A percentile compares a stretch with the other conserved stretches of the same genome.
These are phyloP conservation scores for Phyllostachys edulis DNA, from an alignment of 176 grass and related monocot genomes.

Conservation along the genomic window DNA sequence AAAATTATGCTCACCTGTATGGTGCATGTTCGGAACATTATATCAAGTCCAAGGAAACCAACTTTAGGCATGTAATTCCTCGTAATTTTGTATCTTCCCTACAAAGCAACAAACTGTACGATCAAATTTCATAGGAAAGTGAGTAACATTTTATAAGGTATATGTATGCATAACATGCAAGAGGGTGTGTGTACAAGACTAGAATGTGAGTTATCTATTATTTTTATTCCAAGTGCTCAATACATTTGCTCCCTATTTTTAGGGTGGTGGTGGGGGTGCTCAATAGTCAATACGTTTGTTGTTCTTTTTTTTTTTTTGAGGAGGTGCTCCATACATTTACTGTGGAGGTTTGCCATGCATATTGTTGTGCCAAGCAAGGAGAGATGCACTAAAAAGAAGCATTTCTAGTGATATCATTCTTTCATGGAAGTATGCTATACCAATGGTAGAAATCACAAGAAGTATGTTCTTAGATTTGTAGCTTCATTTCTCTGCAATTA, in stretches of 20 bases:
- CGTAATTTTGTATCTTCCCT: slow-evolving; percentile 96
- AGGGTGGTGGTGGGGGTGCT: no score
- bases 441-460: neutral
- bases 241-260: neutral
- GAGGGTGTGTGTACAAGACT: neutral
- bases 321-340: neutral
- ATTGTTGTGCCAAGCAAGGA: slow-evolving; percentile 4
- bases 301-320: neutral
- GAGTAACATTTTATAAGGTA: neutral
- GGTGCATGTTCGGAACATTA: slow-evolving; percentile 99
- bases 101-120: slow-evolving; percentile 13
- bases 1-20: slow-evolving; percentile 59
- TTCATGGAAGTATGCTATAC: neutral
- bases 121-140: slow-evolving; percentile 17
- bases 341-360: neutral
- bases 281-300: no score
- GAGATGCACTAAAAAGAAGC: neutral
- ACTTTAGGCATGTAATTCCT: slow-evolving; percentile 99
- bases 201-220: neutral
- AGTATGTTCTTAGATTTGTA: neutral
- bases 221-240: neutral
- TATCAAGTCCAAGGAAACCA: slow-evolving; percentile 89
- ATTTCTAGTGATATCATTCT: slow-evolving; percentile 18
- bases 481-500: neutral
- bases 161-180: neutral